Evolutionary conservation across 2,329 filamentous ascomycete species (phyloP).

Genomic region (Cyclaneusma minus): DNA sequence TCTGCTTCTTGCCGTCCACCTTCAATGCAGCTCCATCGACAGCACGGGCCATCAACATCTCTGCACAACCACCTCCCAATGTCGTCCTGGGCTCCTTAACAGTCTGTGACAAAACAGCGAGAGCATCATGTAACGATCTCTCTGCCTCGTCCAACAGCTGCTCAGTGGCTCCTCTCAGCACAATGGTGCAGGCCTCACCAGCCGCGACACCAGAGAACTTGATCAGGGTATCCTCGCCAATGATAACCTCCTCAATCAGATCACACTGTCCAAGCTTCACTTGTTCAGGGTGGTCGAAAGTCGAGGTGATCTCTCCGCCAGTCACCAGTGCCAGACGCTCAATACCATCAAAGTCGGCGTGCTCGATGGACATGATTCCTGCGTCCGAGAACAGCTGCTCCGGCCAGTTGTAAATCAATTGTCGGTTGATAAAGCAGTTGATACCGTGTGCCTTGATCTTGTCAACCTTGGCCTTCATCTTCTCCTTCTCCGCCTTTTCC

Average conservation of each 20-base stretch:
- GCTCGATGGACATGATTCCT: slow-evolving; percentile 96
- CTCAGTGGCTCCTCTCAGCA: slow-evolving; percentile 88
- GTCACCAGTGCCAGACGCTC: slow-evolving; percentile 90
- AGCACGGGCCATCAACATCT: slow-evolving; percentile 99
- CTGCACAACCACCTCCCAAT: slow-evolving; percentile 85
- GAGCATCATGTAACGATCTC: slow-evolving; percentile 85
- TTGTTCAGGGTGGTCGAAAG: slow-evolving; percentile 94
- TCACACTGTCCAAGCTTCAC: slow-evolving; percentile 95
- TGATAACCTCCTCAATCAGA: slow-evolving; percentile 92
- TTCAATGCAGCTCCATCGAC: slow-evolving; percentile 88
- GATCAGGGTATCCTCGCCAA: slow-evolving; percentile 93
- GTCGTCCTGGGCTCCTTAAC: slow-evolving; percentile 89
- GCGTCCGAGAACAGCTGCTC: slow-evolving; percentile 97
- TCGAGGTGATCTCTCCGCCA: slow-evolving; percentile 91
- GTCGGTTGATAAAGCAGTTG: slow-evolving; percentile 99
- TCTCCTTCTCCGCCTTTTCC: slow-evolving; percentile 94
- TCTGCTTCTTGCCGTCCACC: slow-evolving; percentile 89
- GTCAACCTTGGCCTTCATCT: slow-evolving; percentile 99
- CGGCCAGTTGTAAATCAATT: slow-evolving; percentile 99
- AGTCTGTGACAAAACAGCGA: slow-evolving; percentile 92
- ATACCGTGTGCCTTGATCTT: slow-evolving; percentile 98
- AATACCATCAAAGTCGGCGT: slow-evolving; percentile 97
- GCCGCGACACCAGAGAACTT: slow-evolving; percentile 94
- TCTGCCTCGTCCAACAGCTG: slow-evolving; percentile 96
- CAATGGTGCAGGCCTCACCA: slow-evolving; percentile 89